phyloP scores from a whole-genome alignment of 2,329 filamentous ascomycete species.

The Cladosporium sp. region DNA sequence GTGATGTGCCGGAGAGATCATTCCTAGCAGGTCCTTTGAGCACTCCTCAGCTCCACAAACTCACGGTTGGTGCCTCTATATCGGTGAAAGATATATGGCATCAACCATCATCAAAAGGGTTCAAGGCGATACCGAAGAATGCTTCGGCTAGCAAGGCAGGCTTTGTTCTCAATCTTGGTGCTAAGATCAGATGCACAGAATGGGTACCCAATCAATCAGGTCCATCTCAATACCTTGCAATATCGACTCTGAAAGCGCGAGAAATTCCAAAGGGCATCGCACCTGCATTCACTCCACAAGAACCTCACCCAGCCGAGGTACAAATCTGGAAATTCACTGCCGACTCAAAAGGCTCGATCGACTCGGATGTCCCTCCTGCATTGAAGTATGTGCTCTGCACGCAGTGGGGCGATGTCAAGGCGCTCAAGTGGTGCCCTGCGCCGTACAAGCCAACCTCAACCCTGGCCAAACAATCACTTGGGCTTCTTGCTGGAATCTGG shows the following conservation, averaged over 20 bases:
- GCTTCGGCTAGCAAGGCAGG: constrained; percentile 21
- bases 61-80: constrained; percentile 41
- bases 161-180: constrained; percentile 56
- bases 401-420: constrained; percentile 53
- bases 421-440: constrained; percentile 55
- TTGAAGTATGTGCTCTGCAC: constrained; percentile 52
- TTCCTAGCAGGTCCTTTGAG: constrained; percentile 50
- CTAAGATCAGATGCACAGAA: constrained; percentile 47
- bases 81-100: constrained; percentile 44
- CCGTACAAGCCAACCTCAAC: constrained; percentile 26
- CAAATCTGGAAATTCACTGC: constrained; percentile 57
- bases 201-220: constrained; percentile 42
- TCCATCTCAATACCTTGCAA: constrained; percentile 53
- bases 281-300: constrained; percentile 49
- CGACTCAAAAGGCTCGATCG: constrained; percentile 35
- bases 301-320: constrained; percentile 47
- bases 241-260: constrained; percentile 25
- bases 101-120: not conserved
- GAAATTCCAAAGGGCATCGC: constrained; percentile 16
- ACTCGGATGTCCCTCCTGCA: constrained; percentile 41
- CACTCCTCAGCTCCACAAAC: constrained; percentile 39
- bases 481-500: constrained; percentile 55
- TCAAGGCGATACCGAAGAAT: not conserved
- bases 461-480: constrained; percentile 32
- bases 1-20: constrained; percentile 26